Evolutionary conservation across 1,139 yeast genomes (phyloP).

Genomic region (Pichia sp.): DNA sequence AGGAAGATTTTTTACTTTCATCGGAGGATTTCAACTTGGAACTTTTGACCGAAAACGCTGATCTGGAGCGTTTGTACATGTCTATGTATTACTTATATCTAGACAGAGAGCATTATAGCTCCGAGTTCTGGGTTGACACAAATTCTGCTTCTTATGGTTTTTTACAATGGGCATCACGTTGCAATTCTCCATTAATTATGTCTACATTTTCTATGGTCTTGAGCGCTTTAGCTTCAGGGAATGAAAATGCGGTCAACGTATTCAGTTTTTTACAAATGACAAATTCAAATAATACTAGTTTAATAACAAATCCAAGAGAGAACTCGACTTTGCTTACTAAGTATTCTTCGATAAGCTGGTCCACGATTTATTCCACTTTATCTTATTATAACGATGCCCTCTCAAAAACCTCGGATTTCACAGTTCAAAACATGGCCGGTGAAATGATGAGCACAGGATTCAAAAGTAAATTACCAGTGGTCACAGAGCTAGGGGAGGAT

Average conservation of each 20-base stretch:
- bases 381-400: conserved; percentile 27
- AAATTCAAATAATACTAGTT: conserved; percentile 21
- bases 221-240: conserved; percentile 68
- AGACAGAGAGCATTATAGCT: conserved; percentile 55
- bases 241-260: conserved; percentile 47
- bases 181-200: conserved; percentile 78
- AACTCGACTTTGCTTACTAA: conserved; percentile 25
- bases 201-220: conserved; percentile 79
- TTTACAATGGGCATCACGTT: conserved; percentile 80
- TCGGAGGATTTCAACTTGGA: conserved; percentile 46
- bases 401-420: conserved; percentile 9
- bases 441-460: neutral
- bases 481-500: conserved; percentile 71
- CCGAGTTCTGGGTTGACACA: conserved; percentile 69
- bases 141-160: conserved; percentile 68
- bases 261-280: conserved; percentile 37
- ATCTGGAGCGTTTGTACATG: conserved; percentile 81
- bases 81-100: conserved; percentile 69
- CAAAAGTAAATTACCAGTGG: conserved; percentile 23
- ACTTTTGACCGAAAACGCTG: conserved; percentile 67
- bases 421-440: neutral
- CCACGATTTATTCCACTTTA: conserved; percentile 32
- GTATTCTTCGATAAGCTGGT: conserved; percentile 33
- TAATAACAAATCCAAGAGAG: conserved; percentile 13
- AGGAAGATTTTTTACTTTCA: conserved; percentile 75